These are phyloP conservation scores for Sphagnum contortum DNA, from an alignment of 225 moss, liverwort and hornwort species.

Conservation along the genomic window DNA sequence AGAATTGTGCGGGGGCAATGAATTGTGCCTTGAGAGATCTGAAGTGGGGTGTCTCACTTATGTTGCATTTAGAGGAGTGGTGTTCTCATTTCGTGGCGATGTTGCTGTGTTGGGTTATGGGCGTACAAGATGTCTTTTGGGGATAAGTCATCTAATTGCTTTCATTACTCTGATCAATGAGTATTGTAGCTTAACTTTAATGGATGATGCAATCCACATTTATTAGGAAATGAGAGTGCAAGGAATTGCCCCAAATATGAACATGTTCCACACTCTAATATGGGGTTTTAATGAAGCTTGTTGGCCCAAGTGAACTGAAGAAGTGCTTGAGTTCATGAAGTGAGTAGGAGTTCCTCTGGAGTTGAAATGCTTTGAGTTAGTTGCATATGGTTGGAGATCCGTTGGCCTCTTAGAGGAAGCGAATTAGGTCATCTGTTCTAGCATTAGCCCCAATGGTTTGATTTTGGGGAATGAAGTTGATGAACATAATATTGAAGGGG, in stretches of 20 bases:
- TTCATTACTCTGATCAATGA: slow-evolving; percentile 86
- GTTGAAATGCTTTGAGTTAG: slow-evolving; percentile 56
- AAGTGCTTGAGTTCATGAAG: slow-evolving; percentile 45
- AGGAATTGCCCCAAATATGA: slow-evolving; percentile 58
- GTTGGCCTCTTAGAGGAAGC: too few species aligned
- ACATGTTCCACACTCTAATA: slow-evolving; percentile 78
- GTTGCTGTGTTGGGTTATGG: too few species aligned
- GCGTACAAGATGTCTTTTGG: too few species aligned
- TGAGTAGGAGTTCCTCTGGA: slow-evolving; percentile 40
- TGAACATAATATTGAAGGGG: too few species aligned
- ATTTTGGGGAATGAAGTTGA: too few species aligned
- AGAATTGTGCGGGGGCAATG: too few species aligned
- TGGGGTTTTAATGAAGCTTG: slow-evolving; percentile 88
- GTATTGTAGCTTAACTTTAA: slow-evolving; percentile 71
- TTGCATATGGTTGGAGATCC: slow-evolving; percentile 71
- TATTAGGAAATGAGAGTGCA: slow-evolving; percentile 42
- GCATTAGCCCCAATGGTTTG: too few species aligned
- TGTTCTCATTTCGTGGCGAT: too few species aligned
- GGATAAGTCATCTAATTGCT: slow-evolving; percentile 69
- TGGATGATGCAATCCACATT: slow-evolving; percentile 80
- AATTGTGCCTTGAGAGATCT: too few species aligned
- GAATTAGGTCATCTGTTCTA: too few species aligned
- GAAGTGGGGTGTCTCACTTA: too few species aligned
- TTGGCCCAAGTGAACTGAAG: slow-evolving; percentile 77
- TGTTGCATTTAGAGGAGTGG: too few species aligned